Conservation (phyloP, 495 filamentous ascomycete genomes). For the Jackrogersella multiformis region DNA sequence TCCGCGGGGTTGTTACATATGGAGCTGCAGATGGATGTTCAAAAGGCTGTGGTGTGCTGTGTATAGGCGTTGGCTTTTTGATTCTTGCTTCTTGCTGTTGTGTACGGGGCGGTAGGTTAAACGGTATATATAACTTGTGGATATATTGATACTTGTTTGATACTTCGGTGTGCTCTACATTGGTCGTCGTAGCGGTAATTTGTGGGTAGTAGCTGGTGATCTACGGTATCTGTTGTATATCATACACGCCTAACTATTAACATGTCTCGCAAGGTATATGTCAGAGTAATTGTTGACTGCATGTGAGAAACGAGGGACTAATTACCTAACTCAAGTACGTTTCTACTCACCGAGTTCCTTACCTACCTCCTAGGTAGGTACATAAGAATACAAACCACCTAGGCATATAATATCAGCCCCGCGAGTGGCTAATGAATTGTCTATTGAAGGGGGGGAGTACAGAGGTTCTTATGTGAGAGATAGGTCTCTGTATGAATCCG, state of each 20-base stretch:
- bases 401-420: neutral
- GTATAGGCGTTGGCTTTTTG: slow-evolving; percentile 8
- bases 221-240: too few relatives aligned
- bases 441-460: neutral
- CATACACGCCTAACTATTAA: too few relatives aligned
- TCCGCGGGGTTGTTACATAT: neutral
- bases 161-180: neutral
- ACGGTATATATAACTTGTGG: neutral
- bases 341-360: too few relatives aligned
- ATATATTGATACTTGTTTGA: neutral
- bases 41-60: slow-evolving; percentile 3
- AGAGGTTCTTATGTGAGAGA: neutral
- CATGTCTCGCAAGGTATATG: too few relatives aligned
- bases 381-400: neutral
- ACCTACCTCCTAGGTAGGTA: neutral
- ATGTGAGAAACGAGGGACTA: too few relatives aligned
- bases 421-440: neutral
- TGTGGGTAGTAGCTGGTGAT: too few relatives aligned
- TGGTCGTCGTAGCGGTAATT: neutral
- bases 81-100: neutral
- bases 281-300: too few relatives aligned
- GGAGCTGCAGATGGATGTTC: neutral
- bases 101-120: neutral
- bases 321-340: too few relatives aligned
- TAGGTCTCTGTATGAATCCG: neutral